Evolutionary conservation across 805 yeast genomes (phyloP).

Genomic region (Kodamaea jinghongensis): DNA sequence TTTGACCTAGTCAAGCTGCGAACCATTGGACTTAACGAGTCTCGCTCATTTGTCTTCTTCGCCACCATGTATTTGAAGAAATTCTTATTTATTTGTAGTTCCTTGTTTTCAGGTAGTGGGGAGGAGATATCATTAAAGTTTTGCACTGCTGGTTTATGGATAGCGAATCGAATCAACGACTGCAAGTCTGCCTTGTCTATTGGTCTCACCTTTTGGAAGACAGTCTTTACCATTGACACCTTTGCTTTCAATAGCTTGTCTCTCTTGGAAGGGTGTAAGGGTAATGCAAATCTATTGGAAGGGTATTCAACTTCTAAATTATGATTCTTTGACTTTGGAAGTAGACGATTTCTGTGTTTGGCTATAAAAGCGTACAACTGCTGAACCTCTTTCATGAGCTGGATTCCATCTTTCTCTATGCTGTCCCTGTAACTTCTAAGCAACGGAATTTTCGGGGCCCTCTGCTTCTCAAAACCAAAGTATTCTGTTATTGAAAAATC

Average conservation of each 20-base stretch:
- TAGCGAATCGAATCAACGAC: slow-evolving; percentile 17
- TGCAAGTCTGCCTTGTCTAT: slow-evolving; percentile 17
- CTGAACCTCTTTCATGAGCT: slow-evolving; percentile 13
- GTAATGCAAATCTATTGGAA: slow-evolving; percentile 29
- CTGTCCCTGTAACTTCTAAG: too few relatives aligned
- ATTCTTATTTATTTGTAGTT: slow-evolving; percentile 14
- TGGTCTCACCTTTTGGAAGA: slow-evolving; percentile 21
- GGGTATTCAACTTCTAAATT: slow-evolving; percentile 33
- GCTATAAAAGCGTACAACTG: slow-evolving; percentile 21
- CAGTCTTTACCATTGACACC: slow-evolving; percentile 21
- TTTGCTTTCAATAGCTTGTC: slow-evolving; percentile 25
- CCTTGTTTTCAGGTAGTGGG: too few relatives aligned
- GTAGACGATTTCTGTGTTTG: slow-evolving; percentile 18
- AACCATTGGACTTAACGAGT: slow-evolving; percentile 16
- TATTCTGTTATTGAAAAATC: slow-evolving; percentile 14
- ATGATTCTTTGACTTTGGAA: slow-evolving; percentile 22
- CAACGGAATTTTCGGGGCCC: too few relatives aligned
- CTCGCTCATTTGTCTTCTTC: slow-evolving; percentile 18
- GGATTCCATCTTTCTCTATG: too few relatives aligned
- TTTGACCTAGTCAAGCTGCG: slow-evolving; percentile 21
- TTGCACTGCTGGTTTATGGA: slow-evolving; percentile 12
- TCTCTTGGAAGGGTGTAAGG: slow-evolving; percentile 26
- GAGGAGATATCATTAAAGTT: too few relatives aligned
- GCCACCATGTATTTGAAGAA: slow-evolving; percentile 28
- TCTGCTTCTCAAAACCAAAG: slow-evolving; percentile 8